Evolutionary conservation across 208 protist genomes (phyloP), one percentile per base, ranked within the genome.

Genomic region (Kentomonas sorsogonicus): DNA sequence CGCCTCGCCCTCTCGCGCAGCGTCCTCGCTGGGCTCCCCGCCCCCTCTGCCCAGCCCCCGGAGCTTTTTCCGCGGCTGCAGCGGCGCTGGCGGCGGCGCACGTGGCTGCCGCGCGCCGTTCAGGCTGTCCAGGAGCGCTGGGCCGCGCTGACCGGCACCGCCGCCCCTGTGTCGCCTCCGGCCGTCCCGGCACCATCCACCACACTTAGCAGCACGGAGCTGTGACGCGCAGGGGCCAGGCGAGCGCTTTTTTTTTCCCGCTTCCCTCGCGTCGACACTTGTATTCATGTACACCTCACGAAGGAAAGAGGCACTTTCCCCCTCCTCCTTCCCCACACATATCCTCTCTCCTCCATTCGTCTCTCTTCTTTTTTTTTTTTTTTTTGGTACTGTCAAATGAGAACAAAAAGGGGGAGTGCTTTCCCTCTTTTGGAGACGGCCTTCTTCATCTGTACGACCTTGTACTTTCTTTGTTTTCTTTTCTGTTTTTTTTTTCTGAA

Each of bases 291-390:
- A 15, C 47, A 27, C 26, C 26, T 31, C 23, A 29, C 23, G 13
- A 7, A 27, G 10, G 16, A 36, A 23, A 11, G 51, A 20, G 18
- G n/a, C 7, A 15, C 29, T 22, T 22, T 53, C 48, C 29, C 10
- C 23, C 15, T 63, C 54, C 15, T 44, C 54, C 46, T 64, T 38
- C 38, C 48, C 55, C 55, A 6, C n/a, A 33, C 4, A 30, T 46
- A 36, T 3, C 11, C 29, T 31, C 11, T n/a, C 11, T 53, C 23
- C n/a, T 2, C 3, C 10, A 16, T 40, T 27, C 43, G 13, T 15
- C 9, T 52, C 33, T 48, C 33, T 41, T 43, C 53, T 62, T 45
- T 22, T 46, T 41, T 53, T 41, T 15, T 58, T 41, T 18, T 45
- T 46, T 52, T 27, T 33, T 64, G 5, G 11, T 36, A 5, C 5